Evolutionary conservation across 2,329 filamentous ascomycete species (phyloP), one percentile per base, ranked within the genome.

Genomic region (Ilyonectria sp.): DNA sequence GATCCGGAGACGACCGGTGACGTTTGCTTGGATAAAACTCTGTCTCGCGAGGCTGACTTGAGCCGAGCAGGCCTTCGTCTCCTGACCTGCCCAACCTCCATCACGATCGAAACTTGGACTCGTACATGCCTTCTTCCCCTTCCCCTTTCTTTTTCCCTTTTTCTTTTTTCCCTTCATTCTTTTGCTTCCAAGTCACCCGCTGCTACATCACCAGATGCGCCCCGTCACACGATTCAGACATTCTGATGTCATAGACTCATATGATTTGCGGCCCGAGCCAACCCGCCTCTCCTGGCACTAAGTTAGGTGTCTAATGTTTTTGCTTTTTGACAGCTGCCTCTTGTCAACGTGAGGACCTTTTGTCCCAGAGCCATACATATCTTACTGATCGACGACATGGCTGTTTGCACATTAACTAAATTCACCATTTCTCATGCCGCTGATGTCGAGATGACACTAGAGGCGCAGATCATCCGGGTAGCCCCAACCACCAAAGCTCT

Each of bases 171-270:
- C 15, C 43, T 11, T 46, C n/a, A 43, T 60, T 35, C 26, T 26
- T 26, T 26, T 6, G 5, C 6, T 9, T n/a, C 49, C 10, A 46
- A 31, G n/a, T 21, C 37, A 15, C 17, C 26, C 19, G 31, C 52
- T 37, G 37, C 58, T 53, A 46, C 58, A 46, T 35, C 35, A 26
- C 37, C 17, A 33, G 15, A 23, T 35, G 37, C 17, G 37, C 35
- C 35, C 54, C 31, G 46, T 31, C 10, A 13, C 15, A n/a, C 35
- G 44, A 44, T 37, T 13, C 15, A 3, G 9, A 52, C 23, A 15
- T 37, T 13, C 47, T 52, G 29, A 26, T 44, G 49, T 19, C 52
- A 66, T 66, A 21, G 63, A 61, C 46, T 47, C 47, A 57, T 15
- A 43, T 31, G 46, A 59, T 37, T 52, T 61, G 26, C 46, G 44